Evolutionary conservation across 306 rosid genomes (phyloP).

Genomic region (Citrullus amarus): DNA sequence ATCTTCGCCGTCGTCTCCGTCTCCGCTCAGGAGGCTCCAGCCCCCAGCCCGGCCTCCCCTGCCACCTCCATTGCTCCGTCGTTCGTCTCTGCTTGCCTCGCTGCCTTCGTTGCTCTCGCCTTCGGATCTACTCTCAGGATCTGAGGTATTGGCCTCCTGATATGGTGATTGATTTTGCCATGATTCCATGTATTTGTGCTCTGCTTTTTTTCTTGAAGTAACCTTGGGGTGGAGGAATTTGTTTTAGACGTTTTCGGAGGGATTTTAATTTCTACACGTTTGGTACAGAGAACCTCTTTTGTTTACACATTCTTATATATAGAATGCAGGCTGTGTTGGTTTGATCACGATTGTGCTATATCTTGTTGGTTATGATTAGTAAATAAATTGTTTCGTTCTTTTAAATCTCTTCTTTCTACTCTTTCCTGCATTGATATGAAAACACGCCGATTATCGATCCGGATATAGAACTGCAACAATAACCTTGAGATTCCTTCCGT

Average conservation of each 20-base stretch:
- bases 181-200: neutral
- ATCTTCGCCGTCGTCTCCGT: slow-evolving; percentile 23
- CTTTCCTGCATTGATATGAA: neutral
- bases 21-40: slow-evolving; percentile 50
- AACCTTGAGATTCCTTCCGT: neutral
- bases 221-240: neutral
- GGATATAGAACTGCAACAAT: neutral
- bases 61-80: slow-evolving; percentile 48
- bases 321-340: slow-evolving; percentile 1
- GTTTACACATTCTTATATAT: slow-evolving; percentile 5
- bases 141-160: slow-evolving; percentile 21
- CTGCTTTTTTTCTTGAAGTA: neutral
- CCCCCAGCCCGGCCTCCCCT: slow-evolving; percentile 64
- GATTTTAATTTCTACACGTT: neutral
- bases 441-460: neutral
- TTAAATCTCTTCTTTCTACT: neutral
- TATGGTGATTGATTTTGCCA: neutral
- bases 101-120: slow-evolving; percentile 37
- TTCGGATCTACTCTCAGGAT: slow-evolving; percentile 56
- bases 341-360: slow-evolving; percentile 3
- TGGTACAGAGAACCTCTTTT: neutral
- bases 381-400: slow-evolving; percentile 10
- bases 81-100: slow-evolving; percentile 22
- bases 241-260: neutral
- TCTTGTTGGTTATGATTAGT: slow-evolving; percentile 1